Evolutionary conservation across 148 eudicot genomes (phyloP).

Genomic region (Arbutus unedo): DNA sequence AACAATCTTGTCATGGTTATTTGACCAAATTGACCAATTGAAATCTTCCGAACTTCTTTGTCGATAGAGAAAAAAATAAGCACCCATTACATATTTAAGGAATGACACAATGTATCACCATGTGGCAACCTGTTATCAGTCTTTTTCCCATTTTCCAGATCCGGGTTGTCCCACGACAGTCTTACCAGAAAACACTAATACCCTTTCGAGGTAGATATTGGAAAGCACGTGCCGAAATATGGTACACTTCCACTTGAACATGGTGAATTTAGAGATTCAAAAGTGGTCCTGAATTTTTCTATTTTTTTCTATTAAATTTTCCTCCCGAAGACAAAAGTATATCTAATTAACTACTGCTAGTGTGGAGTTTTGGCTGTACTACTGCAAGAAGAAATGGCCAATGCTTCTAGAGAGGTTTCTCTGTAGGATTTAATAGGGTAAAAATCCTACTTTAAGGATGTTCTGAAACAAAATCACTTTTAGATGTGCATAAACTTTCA

Average conservation of each 20-base stretch:
- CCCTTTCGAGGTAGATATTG: not conserved
- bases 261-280: not conserved
- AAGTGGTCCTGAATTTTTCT: not conserved
- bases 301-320: not conserved
- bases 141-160: not conserved
- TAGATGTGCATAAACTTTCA: not conserved
- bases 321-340: not conserved
- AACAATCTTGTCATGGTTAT: not conserved
- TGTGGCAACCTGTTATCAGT: not conserved
- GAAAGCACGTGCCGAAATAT: not conserved
- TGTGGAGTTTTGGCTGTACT: not conserved
- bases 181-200: not conserved
- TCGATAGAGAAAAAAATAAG: not conserved
- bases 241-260: not conserved
- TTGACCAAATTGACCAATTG: not conserved
- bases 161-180: not conserved
- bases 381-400: not conserved
- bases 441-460: not conserved
- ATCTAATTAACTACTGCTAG: not conserved
- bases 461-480: not conserved
- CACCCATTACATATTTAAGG: not conserved
- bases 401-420: not conserved
- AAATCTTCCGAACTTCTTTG: not conserved
- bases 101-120: not conserved
- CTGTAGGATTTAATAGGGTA: not conserved